phyloP scores from a whole-genome alignment of 1,284 basidiomycete species.

The Cutaneotrichosporon sp. region DNA sequence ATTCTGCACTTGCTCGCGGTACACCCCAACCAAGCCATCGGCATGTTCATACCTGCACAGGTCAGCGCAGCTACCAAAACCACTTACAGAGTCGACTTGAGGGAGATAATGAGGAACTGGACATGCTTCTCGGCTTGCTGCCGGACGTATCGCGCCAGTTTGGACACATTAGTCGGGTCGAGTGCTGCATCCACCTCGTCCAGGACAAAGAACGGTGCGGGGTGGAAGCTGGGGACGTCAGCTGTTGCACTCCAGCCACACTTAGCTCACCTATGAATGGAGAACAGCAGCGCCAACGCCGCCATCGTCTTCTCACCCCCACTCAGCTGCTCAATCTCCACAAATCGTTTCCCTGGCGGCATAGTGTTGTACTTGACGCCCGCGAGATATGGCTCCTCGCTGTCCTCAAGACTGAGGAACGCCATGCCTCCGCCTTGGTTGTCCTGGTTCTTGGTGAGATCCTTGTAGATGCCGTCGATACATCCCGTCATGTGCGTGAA shows the following conservation, averaged over 20 bases:
- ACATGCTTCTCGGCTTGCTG: slow-evolving; percentile 62
- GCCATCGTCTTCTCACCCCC: slow-evolving; percentile 99
- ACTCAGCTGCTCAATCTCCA: slow-evolving; percentile 97
- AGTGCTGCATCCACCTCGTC: slow-evolving; percentile 98
- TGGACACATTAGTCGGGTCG: slow-evolving; percentile 91
- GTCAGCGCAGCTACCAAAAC: neutral
- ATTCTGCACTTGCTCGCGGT: slow-evolving; percentile 87
- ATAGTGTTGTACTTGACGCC: slow-evolving; percentile 99
- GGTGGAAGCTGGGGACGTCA: slow-evolving; percentile 76
- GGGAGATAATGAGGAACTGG: slow-evolving; percentile 95
- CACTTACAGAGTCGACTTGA: slow-evolving; percentile 55
- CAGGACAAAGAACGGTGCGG: slow-evolving; percentile 96
- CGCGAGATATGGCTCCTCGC: slow-evolving; percentile 92
- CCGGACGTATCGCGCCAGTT: slow-evolving; percentile 85
- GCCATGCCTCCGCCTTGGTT: slow-evolving; percentile 81
- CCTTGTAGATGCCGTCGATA: slow-evolving; percentile 96
- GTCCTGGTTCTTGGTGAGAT: slow-evolving; percentile 88
- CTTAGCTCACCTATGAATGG: slow-evolving; percentile 84
- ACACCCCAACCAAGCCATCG: slow-evolving; percentile 86
- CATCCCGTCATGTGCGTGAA: slow-evolving; percentile 92
- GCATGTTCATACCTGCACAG: slow-evolving; percentile 76
- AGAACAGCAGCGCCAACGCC: slow-evolving; percentile 88
- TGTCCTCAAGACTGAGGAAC: slow-evolving; percentile 91
- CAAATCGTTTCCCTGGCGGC: slow-evolving; percentile 98
- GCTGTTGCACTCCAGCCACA: slow-evolving; percentile 5